Base-by-base conservation (phyloP, 2,329 filamentous ascomycete genomes). In the Calonectria pseudoreteaudii region DNA sequence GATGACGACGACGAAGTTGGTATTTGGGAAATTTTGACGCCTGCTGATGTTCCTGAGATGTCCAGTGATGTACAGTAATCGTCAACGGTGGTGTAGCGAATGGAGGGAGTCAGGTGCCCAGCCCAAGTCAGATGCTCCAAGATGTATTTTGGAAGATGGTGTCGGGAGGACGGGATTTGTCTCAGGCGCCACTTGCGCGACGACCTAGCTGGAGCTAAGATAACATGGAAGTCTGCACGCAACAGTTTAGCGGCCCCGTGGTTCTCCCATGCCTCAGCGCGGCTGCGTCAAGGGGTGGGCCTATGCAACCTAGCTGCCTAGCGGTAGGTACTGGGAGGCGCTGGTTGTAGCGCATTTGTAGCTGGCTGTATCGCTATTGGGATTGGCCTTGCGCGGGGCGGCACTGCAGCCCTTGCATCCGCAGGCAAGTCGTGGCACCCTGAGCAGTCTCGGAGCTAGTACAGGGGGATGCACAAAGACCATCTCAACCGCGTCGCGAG, bases 131-230 rank as follows among this genome's bases (percentile, higher is more conserved):
- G 53, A 65, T 41, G 56, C 44, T 65, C 53, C 31, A 79, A 78
- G 79, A 80, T 78, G 75, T 66, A 74, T 58, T 60, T 77, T 64
- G 73, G 50, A 74, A 67, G 68, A 69, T 77, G 73, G 70, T 69
- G 71, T 58, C 75, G 75, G 66, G 67, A 62, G 67, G 38, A 65
- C 79, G 79, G 79, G 71, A 78, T 76, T 81, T 76, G 74, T 76
- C 81, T 81, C 75, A 81, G 78, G 79, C 79, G 79, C 50, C 62
- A 44, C 67, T 70, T 68, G 66, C 67, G 53, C 52, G 56, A 72
- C 62, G 60, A 53, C 52, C 58, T 64, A 58, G 53, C 36, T 52
- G n/a, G 30, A 74, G 66, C 64, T 67, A 49, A 62, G 56, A 62
- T n/a, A 58, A 52, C 47, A 71, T 62, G 70, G 56, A 69, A 64